A percentile compares a stretch with the other conserved stretches of the same genome.
phyloP scores from a whole-genome alignment of 1,139 yeast species.

The Zygoascus hellenicus region DNA sequence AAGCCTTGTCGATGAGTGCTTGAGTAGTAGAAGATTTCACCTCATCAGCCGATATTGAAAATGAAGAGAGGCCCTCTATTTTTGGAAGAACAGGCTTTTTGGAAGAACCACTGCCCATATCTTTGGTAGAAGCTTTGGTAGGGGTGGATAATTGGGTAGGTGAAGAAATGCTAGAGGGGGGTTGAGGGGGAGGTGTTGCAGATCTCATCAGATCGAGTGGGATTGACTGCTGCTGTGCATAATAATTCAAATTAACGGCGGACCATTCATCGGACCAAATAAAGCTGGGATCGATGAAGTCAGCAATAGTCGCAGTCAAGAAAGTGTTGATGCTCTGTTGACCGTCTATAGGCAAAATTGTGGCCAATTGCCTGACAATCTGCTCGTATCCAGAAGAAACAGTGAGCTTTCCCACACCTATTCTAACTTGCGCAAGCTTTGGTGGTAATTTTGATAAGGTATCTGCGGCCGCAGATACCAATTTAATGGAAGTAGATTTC shows the following conservation, averaged over 20 bases:
- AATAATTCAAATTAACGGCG: slow-evolving; percentile 28
- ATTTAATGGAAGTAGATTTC: slow-evolving; percentile 53
- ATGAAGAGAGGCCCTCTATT: slow-evolving; percentile 26
- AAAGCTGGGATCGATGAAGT: slow-evolving; percentile 23
- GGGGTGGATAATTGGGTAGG: slow-evolving; percentile 8
- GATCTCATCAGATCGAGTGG: neutral
- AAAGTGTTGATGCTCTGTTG: slow-evolving; percentile 22
- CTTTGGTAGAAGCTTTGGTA: slow-evolving; percentile 9
- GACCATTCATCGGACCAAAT: slow-evolving; percentile 26
- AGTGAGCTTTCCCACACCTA: slow-evolving; percentile 36
- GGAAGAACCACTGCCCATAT: neutral
- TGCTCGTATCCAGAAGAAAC: slow-evolving; percentile 30
- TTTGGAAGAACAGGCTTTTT: neutral
- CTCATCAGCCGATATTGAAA: slow-evolving; percentile 25
- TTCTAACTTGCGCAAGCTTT: slow-evolving; percentile 44
- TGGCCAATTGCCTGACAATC: slow-evolving; percentile 28
- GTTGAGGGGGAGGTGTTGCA: slow-evolving; percentile 7
- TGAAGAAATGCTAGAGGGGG: slow-evolving; percentile 2
- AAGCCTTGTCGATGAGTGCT: slow-evolving; percentile 60
- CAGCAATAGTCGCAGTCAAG: slow-evolving; percentile 19
- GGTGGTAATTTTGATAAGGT: slow-evolving; percentile 60
- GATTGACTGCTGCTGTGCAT: slow-evolving; percentile 14
- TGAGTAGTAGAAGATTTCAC: slow-evolving; percentile 37
- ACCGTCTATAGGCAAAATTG: slow-evolving; percentile 26
- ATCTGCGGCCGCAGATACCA: slow-evolving; percentile 57